Conservation (phyloP, 805 yeast species). For the Helenozyma baotianmanensis region DNA sequence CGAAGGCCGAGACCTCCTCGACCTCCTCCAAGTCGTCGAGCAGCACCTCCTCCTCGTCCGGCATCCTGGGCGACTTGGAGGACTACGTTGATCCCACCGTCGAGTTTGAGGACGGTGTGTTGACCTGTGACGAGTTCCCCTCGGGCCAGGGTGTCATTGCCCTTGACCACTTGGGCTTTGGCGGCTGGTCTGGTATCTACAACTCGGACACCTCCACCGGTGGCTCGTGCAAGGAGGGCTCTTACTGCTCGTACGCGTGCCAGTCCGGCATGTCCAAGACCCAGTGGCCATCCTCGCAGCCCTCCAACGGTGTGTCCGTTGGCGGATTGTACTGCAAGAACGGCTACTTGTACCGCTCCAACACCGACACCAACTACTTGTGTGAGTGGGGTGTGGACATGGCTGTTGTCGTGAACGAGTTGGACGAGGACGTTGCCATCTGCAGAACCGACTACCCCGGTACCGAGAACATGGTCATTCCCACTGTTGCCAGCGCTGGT, state of each 20-base stretch:
- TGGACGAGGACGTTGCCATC: slow-evolving; percentile 68
- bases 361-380: slow-evolving; percentile 59
- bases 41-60: slow-evolving; percentile 40
- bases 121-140: slow-evolving; percentile 68
- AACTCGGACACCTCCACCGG: slow-evolving; percentile 56
- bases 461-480: slow-evolving; percentile 96
- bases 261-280: slow-evolving; percentile 99
- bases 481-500: slow-evolving; percentile 78
- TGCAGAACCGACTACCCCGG: slow-evolving; percentile 99
- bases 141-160: slow-evolving; percentile 79
- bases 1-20: slow-evolving; percentile 11
- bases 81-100: slow-evolving; percentile 53
- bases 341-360: slow-evolving; percentile 82
- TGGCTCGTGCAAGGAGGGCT: slow-evolving; percentile 77
- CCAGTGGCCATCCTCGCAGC: slow-evolving; percentile 92
- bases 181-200: slow-evolving; percentile 81
- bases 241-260: slow-evolving; percentile 96
- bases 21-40: slow-evolving; percentile 22
- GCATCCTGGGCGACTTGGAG: slow-evolving; percentile 51
- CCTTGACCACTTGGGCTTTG: slow-evolving; percentile 65
- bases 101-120: slow-evolving; percentile 67
- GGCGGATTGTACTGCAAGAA: slow-evolving; percentile 88
- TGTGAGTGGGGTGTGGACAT: slow-evolving; percentile 83
- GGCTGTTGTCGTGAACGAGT: slow-evolving; percentile 64
- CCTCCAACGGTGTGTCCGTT: slow-evolving; percentile 80